Percentiles rank a stretch among this genome's conserved stretches.
These are phyloP conservation scores for Calonectria pteridis DNA, from an alignment of 2,329 filamentous ascomycete species.

Conservation along the genomic window DNA sequence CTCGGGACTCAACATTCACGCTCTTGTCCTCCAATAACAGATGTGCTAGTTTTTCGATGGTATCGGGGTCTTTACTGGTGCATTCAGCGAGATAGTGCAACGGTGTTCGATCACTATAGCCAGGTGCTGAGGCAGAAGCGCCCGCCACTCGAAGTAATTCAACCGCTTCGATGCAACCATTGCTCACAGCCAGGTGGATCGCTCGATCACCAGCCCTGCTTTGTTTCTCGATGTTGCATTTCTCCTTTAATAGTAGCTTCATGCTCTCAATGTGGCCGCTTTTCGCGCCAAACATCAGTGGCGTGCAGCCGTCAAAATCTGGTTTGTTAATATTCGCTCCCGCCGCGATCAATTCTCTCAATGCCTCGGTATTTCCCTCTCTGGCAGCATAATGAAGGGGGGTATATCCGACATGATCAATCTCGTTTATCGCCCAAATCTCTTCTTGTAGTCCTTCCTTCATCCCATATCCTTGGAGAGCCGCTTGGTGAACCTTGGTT, in stretches of 20 bases:
- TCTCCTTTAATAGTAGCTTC: not conserved
- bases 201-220: not conserved
- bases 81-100: not conserved
- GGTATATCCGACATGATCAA: accelerated
- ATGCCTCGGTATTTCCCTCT: accelerated
- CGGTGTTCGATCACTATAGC: not conserved
- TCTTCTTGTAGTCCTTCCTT: slow-evolving; percentile 9
- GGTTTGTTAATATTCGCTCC: slow-evolving; percentile 8
- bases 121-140: not conserved
- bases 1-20: not conserved
- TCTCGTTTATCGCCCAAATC: slow-evolving; percentile 10
- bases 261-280: not conserved
- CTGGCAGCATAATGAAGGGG: not conserved
- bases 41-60: not conserved
- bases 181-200: not conserved
- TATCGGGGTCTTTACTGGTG: not conserved
- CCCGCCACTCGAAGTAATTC: not conserved
- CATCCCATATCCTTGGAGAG: not conserved
- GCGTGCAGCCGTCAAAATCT: accelerated
- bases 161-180: not conserved
- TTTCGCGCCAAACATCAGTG: not conserved
- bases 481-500: slow-evolving; percentile 3
- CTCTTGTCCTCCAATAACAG: accelerated
- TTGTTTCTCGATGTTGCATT: not conserved
- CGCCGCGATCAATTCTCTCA: slow-evolving; percentile 5